A percentile compares a stretch with the other conserved stretches of the same genome.
Conservation (phyloP, 2,329 filamentous ascomycete species). For the Cordyceps militaris region DNA sequence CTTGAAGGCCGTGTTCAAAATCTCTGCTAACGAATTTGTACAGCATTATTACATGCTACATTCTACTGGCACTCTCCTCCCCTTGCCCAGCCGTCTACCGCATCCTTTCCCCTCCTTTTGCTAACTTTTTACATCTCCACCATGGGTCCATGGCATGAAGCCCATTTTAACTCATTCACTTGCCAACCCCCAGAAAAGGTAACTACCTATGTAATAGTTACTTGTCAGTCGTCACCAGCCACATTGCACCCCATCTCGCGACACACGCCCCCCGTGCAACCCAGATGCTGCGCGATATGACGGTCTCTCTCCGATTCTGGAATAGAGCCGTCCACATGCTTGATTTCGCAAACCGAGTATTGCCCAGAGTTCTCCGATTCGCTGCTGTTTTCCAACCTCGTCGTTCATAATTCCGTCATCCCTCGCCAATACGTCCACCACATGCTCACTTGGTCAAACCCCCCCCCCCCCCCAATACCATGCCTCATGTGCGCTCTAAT, state of each 20-base stretch:
- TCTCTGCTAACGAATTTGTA: not conserved
- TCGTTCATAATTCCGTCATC: not conserved
- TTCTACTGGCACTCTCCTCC: no score
- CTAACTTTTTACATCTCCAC: not conserved
- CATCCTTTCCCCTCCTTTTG: not conserved
- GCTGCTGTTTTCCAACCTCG: not conserved
- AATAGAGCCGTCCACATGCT: slow-evolving; percentile 6
- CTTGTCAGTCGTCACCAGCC: not conserved
- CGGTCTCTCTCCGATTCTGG: slow-evolving; percentile 14
- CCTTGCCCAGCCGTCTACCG: no score
- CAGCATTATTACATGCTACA: no score
- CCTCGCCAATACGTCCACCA: no score
- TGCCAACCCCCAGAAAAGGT: not conserved
- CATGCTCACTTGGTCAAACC: no score
- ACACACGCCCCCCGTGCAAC: slow-evolving; percentile 2
- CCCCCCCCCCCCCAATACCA: no score
- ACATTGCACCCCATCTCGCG: not conserved
- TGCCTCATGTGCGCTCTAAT: no score
- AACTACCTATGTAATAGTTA: no score
- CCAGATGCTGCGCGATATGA: slow-evolving; percentile 17
- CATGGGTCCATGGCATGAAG: not conserved
- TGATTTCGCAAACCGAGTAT: not conserved
- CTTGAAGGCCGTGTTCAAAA: not conserved
- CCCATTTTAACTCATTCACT: not conserved
- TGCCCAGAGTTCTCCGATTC: not conserved